These are phyloP conservation scores for Aspergillus costaricaensis DNA, from an alignment of 2,329 filamentous ascomycete species.

Conservation along the genomic window DNA sequence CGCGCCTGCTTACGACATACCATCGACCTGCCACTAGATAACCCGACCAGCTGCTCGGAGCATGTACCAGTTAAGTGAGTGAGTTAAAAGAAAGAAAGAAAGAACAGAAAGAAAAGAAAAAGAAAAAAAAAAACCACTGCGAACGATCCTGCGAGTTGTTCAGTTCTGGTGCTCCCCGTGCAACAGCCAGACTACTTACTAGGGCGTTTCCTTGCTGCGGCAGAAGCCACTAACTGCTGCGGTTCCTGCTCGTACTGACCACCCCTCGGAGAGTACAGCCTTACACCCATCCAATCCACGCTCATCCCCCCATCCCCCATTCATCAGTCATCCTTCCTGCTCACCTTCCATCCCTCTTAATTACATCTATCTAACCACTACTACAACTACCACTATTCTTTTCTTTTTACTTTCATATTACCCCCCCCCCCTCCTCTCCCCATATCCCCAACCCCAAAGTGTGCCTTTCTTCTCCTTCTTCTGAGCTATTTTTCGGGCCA, in stretches of 20 bases:
- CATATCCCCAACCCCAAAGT: not conserved
- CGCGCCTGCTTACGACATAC: not conserved
- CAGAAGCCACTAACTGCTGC: not conserved
- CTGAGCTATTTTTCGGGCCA: constrained; percentile 7
- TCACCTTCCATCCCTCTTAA: not conserved
- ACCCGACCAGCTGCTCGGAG: not conserved
- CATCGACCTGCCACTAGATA: not conserved
- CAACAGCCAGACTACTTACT: not conserved
- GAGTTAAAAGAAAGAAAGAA: not conserved
- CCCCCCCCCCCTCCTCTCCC: not conserved
- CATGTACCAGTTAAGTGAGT: not conserved
- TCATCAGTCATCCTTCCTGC: constrained; percentile 8
- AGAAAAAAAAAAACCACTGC: not conserved
- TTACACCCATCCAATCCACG: not conserved
- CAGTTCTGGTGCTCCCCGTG: not conserved
- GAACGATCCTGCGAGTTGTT: no score
- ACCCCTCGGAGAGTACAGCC: constrained; percentile 4
- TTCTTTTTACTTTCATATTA: not conserved
- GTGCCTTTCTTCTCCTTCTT: not conserved
- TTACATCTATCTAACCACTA: not conserved
- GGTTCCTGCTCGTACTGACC: not conserved
- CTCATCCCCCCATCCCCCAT: not conserved
- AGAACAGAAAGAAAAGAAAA: not conserved
- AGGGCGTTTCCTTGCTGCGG: constrained; percentile 4
- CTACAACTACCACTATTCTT: not conserved